Evolutionary conservation across 2,329 filamentous ascomycete genomes (phyloP).

Genomic region (Paecilomyces niveus): DNA sequence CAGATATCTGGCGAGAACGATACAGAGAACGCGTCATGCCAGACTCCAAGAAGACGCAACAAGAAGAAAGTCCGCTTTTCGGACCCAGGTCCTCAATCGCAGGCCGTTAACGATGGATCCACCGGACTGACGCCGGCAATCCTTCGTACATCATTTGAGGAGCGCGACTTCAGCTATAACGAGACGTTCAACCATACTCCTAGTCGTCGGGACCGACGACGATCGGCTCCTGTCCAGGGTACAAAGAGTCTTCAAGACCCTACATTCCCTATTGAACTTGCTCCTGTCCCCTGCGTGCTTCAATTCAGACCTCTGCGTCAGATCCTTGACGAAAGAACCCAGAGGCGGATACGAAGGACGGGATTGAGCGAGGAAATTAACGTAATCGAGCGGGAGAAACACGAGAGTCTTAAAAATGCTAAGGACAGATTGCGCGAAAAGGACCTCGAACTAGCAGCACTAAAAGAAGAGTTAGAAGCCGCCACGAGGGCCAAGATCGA

Average conservation of each 20-base stretch:
- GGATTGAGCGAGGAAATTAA: constrained; percentile 43
- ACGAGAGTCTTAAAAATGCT: constrained; percentile 11
- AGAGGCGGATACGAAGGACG: constrained; percentile 37
- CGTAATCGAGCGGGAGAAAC: constrained; percentile 30
- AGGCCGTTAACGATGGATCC: constrained; percentile 14
- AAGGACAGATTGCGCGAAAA: constrained; percentile 12
- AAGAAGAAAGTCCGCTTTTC: constrained; percentile 42
- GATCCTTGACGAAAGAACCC: constrained; percentile 34
- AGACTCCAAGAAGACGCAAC: constrained; percentile 23
- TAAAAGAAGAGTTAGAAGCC: constrained; percentile 18
- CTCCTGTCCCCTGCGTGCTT: constrained; percentile 20
- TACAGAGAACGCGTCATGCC: background rate
- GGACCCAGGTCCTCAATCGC: constrained; percentile 28
- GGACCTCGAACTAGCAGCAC: constrained; percentile 19
- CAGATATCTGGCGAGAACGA: background rate
- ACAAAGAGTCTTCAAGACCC: constrained; percentile 15
- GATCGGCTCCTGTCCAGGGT: constrained; percentile 25
- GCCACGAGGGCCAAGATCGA: constrained; percentile 16
- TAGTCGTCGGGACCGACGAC: constrained; percentile 20
- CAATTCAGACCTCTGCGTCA: constrained; percentile 41
- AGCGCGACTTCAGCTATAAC: constrained; percentile 12
- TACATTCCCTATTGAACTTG: constrained; percentile 8
- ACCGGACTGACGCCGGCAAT: constrained; percentile 42
- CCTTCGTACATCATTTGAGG: constrained; percentile 30
- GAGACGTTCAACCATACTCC: constrained; percentile 20